Evolutionary conservation across 768 basidiomycete species (phyloP), one percentile per base, ranked within the genome.

Genomic region (Russula compacta): DNA sequence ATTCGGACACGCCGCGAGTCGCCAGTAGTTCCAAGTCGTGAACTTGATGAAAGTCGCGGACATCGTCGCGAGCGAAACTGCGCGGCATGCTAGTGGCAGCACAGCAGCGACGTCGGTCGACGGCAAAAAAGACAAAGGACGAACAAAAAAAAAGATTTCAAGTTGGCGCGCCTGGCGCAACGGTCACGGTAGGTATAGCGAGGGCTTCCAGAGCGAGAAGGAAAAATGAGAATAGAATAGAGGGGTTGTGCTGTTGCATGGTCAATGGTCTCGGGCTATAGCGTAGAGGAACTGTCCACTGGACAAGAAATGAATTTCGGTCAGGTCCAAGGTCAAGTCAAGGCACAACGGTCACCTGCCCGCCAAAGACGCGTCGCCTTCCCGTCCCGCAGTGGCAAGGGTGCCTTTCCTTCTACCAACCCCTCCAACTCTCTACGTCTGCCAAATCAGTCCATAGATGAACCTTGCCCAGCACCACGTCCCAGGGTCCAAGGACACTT

Each of bases 401-500:
- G 15, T n/a, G 11, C 24, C 46, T 6, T 19, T 46, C 46, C 4
- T 21, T 24, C n/a, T 43, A 15, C 42, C 6, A n/a, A 7, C n/a
- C n/a, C 5, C n/a, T 17, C 0, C 42, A 7, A 43, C 42, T 6
- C 12, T 19, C 56, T 24, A 32, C 40, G 14, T 44, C 38, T 50
- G n/a, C 35, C 54, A 15, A 35, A n/a, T n/a, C n/a, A n/a, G n/a
- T 36, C 8, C 17, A 19, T 21, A 51, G 39, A 47, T 44, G 40
- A 50, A n/a, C 33, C 19, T 51, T 47, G 39, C 42, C 5, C 36
- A 56, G 36, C 62, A 63, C 21, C 48, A 56, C 32, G 60, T 70
- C 11, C 68, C 71, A 15, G 76, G 75, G 33, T 64, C 70, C 47
- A 68, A 73, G 48, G 76, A 78, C 57, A 76, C 77, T 3, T 83